These are phyloP conservation scores for Limonium bicolor DNA, from an alignment of 148 eudicot genomes.

Conservation along the genomic window DNA sequence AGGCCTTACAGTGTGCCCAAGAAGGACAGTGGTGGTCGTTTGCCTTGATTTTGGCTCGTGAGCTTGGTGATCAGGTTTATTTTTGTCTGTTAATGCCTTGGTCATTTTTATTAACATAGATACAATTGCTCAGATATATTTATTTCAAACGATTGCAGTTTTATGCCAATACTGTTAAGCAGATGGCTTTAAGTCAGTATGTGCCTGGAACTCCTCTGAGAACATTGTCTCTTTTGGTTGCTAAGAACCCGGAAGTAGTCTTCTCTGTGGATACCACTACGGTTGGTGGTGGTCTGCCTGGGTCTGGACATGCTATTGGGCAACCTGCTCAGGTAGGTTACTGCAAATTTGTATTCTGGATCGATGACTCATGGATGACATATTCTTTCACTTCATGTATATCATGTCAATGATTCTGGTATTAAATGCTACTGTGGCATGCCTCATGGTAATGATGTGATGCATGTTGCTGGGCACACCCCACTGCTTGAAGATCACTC, in stretches of 20 bases:
- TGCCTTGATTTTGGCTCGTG: slow-evolving; percentile 77
- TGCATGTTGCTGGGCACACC: too few species aligned
- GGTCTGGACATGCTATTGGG: slow-evolving; percentile 10
- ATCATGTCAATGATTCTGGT: too few species aligned
- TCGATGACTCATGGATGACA: too few species aligned
- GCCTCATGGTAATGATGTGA: too few species aligned
- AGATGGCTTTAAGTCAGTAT: slow-evolving; percentile 73
- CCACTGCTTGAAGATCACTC: too few species aligned
- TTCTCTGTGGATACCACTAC: slow-evolving; percentile 24
- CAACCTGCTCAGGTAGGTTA: slow-evolving; percentile 23
- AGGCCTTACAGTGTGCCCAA: slow-evolving; percentile 70
- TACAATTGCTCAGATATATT: background rate
- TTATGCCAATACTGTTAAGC: slow-evolving; percentile 68
- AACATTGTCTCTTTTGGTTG: slow-evolving; percentile 71
- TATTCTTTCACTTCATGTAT: too few species aligned
- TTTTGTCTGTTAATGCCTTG: slow-evolving; percentile 2
- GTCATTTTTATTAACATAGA: background rate
- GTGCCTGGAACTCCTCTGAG: slow-evolving; percentile 76
- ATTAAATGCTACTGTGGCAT: too few species aligned
- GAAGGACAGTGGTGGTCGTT: slow-evolving; percentile 82
- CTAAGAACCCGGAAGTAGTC: slow-evolving; percentile 80
- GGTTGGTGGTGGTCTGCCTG: slow-evolving; percentile 11
- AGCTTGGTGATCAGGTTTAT: slow-evolving; percentile 70
- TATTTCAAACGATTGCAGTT: slow-evolving; percentile 29
- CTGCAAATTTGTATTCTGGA: too few species aligned